Base-by-base conservation (phyloP, 768 basidiomycete species). In the Russula sp. region DNA sequence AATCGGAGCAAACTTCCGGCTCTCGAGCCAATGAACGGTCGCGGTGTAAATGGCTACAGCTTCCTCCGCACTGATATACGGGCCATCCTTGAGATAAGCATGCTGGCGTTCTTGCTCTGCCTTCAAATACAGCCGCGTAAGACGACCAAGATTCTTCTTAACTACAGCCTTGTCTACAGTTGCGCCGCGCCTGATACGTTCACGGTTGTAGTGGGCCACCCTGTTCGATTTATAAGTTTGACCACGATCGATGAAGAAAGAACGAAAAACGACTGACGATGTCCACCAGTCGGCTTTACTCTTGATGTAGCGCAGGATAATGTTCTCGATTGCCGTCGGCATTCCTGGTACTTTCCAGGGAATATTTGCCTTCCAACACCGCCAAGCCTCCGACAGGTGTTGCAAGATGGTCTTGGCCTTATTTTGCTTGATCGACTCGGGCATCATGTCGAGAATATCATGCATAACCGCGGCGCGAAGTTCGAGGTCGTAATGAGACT, bases 401-500 rank as follows among this genome's bases (percentile, higher is more conserved):
- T 99, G 97, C 72, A 99, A 72, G 68, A 99, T 98, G 11, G 97
- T 98, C 80, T 99, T 99, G n/a, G 94, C 87, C 79, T 99, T 98
- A 78, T 98, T 99, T 76, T 95, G 94, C 77, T 95, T 95, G 79
- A 98, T 95, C 2, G 91, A 94, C 75, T 98, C 97, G 7, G 97
- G 97, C 96, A 98, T 98, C 96, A 98, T 98, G 78, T 98, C 96
- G 69, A 99, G 80, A 69, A 99, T 98, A 75, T 99, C 96, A 77
- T 98, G 96, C 97, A 99, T 98, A 70, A 99, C 96, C 52, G 97
- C 95, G 0, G 97, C 97, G 58, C 97, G 88, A 49, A 99, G 78
- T 73, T 99, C 97, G 40, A 99, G 81, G 74, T 99, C 97, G 70
- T 95, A 98, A 74, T 99, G 97, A 9, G 94, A 97, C 75, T 99